These are phyloP conservation scores for Metschnikowia kunwiensis DNA, from an alignment of 805 yeast species.

Conservation along the genomic window DNA sequence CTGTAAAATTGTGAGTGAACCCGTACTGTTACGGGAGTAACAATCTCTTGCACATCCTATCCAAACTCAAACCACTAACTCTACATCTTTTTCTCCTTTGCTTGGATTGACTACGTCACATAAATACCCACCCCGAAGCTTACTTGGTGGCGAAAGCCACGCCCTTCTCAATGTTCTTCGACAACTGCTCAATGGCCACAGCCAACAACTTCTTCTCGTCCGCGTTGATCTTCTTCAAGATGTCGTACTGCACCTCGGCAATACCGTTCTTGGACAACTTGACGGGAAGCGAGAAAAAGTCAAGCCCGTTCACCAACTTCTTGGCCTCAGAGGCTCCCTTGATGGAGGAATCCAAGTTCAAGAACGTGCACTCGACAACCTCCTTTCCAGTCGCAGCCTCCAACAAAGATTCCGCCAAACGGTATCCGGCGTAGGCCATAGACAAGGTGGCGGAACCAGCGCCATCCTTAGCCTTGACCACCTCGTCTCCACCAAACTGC, in stretches of 20 bases:
- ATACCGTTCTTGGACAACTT: constrained; percentile 54
- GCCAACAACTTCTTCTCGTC: constrained; percentile 55
- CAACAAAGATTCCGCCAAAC: constrained; percentile 59
- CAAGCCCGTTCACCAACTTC: constrained; percentile 41
- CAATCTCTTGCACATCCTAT: no score
- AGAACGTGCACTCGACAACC: constrained; percentile 49
- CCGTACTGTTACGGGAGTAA: no score
- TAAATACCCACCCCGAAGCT: no score
- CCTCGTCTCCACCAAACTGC: constrained; percentile 87
- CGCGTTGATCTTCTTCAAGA: constrained; percentile 47
- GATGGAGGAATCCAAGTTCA: constrained; percentile 48
- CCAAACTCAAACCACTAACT: no score
- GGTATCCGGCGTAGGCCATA: constrained; percentile 92
- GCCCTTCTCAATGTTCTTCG: constrained; percentile 59
- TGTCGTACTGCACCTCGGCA: constrained; percentile 50
- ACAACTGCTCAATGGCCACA: constrained; percentile 53
- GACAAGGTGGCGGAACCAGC: constrained; percentile 93
- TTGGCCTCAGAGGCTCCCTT: constrained; percentile 52
- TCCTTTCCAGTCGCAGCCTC: constrained; percentile 26
- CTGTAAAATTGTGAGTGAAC: no score
- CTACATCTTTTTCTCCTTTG: no score
- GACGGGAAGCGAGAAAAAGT: constrained; percentile 64
- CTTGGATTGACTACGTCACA: no score
- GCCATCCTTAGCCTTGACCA: constrained; percentile 92
- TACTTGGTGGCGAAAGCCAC: constrained; percentile 36